phyloP scores from a whole-genome alignment of 2,329 filamentous ascomycete genomes.

The Annulohypoxylon truncatum region DNA sequence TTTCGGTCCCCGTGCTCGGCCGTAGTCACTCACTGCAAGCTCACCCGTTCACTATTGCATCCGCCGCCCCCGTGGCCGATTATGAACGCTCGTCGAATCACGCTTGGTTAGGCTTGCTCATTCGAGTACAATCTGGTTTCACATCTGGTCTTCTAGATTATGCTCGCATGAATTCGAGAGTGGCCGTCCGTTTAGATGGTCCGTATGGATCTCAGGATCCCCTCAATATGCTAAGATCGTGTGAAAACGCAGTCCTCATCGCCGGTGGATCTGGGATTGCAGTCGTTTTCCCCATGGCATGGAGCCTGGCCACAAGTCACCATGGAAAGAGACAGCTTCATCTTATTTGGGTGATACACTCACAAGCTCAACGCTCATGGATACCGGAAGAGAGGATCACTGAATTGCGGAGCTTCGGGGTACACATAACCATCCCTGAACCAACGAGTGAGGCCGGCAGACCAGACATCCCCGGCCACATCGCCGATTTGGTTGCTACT shows the following conservation, averaged over 20 bases:
- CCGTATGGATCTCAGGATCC: slow-evolving; percentile 72
- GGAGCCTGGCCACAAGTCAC: slow-evolving; percentile 56
- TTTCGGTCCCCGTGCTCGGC: slow-evolving; percentile 67
- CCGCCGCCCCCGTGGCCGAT: slow-evolving; percentile 59
- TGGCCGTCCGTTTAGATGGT: slow-evolving; percentile 68
- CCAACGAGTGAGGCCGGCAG: slow-evolving; percentile 65
- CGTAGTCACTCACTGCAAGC: slow-evolving; percentile 66
- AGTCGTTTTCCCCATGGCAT: slow-evolving; percentile 70
- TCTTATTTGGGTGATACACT: slow-evolving; percentile 70
- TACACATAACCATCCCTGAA: slow-evolving; percentile 64
- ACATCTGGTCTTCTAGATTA: slow-evolving; percentile 65
- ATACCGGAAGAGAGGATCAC: slow-evolving; percentile 61
- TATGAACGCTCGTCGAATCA: slow-evolving; percentile 49
- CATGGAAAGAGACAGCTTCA: slow-evolving; percentile 53
- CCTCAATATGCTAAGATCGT: slow-evolving; percentile 62
- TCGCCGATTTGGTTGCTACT: slow-evolving; percentile 53
- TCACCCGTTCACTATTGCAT: slow-evolving; percentile 76
- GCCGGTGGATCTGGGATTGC: slow-evolving; percentile 74
- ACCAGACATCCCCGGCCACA: slow-evolving; percentile 61
- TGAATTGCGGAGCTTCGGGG: slow-evolving; percentile 61
- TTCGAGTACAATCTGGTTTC: slow-evolving; percentile 71
- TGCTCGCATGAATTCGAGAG: slow-evolving; percentile 57
- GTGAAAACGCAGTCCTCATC: slow-evolving; percentile 64
- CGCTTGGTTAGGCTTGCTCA: slow-evolving; percentile 67
- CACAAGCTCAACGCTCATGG: slow-evolving; percentile 65